A percentile compares a stretch with the other conserved stretches of the same genome.
Conservation (phyloP, 495 filamentous ascomycete genomes). For the Penicillium alfredii region DNA sequence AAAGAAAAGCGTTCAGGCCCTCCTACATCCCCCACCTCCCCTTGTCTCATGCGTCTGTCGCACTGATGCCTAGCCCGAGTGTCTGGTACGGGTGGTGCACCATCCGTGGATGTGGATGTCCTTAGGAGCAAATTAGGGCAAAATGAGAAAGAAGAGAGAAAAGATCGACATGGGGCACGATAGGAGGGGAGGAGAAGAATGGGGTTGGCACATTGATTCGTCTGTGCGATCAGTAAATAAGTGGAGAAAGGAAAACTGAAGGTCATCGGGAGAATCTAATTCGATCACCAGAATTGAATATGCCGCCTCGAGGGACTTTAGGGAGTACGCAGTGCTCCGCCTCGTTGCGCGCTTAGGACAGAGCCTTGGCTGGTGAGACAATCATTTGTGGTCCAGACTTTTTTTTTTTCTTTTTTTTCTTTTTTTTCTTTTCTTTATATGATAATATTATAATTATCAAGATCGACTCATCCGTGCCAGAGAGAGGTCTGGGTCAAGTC, state of each 20-base stretch:
- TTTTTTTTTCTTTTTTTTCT: not conserved
- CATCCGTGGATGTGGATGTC: conserved; percentile 18
- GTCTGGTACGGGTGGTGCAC: conserved; percentile 19
- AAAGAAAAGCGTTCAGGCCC: too few relatives aligned
- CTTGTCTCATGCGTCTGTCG: conserved; percentile 8
- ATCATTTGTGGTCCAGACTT: too few relatives aligned
- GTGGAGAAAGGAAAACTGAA: not conserved
- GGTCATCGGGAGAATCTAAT: conserved; percentile 2
- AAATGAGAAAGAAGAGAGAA: conserved; percentile 8
- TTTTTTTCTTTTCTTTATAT: not conserved
- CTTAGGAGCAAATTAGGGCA: too few relatives aligned
- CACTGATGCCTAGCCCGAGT: conserved; percentile 15
- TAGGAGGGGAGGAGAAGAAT: too few relatives aligned
- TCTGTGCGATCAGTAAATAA: too few relatives aligned
- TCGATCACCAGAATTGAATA: not conserved
- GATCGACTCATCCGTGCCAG: too few relatives aligned
- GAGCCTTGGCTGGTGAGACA: too few relatives aligned
- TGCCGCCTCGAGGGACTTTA: too few relatives aligned
- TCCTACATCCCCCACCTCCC: conserved; percentile 1
- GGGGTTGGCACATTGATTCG: too few relatives aligned
- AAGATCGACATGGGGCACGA: conserved; percentile 7
- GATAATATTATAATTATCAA: not conserved
- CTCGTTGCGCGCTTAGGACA: too few relatives aligned
- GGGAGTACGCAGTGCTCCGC: too few relatives aligned
- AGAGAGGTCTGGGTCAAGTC: too few relatives aligned